Evolutionary conservation across 176 grass and related monocot genomes (phyloP).

Genomic region (Phyllostachys edulis): DNA sequence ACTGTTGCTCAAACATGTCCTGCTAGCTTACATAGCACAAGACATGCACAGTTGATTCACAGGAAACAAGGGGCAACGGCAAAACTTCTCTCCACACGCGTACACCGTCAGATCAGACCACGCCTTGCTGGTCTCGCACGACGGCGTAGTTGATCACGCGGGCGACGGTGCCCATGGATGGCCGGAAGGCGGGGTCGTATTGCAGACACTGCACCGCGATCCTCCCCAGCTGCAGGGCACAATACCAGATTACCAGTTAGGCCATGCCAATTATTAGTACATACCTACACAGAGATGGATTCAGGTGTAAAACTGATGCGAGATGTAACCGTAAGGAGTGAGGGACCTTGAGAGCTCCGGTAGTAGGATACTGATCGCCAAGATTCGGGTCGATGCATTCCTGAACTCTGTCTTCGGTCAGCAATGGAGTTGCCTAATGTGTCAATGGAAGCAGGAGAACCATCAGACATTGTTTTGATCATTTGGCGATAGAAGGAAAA

Average conservation of each 20-base stretch:
- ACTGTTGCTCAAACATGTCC: not conserved
- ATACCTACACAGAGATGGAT: not conserved
- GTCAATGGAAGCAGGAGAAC: not conserved
- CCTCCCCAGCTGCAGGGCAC: conserved; percentile 44
- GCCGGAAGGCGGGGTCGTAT: conserved; percentile 44
- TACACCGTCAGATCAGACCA: conserved; percentile 40
- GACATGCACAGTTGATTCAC: not conserved
- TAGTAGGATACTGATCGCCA: conserved; percentile 37
- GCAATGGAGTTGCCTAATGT: conserved; percentile 42
- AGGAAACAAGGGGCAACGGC: not conserved
- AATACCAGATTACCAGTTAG: not conserved
- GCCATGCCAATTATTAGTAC: not conserved
- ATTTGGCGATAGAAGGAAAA: not conserved
- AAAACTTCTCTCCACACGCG: conserved; percentile 8
- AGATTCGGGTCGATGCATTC: conserved; percentile 55
- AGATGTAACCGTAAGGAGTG: not conserved
- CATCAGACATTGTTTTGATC: not conserved
- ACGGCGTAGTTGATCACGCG: conserved; percentile 56
- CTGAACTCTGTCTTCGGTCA: conserved; percentile 56
- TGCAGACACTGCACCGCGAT: conserved; percentile 55
- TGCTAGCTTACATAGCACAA: not conserved
- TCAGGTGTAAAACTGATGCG: not conserved
- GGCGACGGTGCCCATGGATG: conserved; percentile 55
- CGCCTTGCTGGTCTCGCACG: conserved; percentile 47
- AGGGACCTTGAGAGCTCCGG: conserved; percentile 49